Base-by-base conservation (phyloP, 2,329 filamentous ascomycete genomes). In the Ceratocystis variospora region DNA sequence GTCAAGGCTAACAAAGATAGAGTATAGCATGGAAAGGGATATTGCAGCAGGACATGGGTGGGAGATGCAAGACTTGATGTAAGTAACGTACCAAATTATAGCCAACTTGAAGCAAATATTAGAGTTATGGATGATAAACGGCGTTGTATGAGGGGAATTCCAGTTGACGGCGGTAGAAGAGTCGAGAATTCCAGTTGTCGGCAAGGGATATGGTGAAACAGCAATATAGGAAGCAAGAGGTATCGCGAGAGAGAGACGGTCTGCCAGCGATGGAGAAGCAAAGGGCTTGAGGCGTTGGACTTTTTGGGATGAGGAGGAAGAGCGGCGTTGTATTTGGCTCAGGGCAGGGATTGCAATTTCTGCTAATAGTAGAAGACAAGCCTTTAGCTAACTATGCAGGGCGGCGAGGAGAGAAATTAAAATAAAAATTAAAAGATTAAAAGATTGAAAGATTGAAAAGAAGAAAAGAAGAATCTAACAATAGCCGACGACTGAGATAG, bases 351-450 rank as follows among this genome's bases (percentile, higher is more conserved):
- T 48, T 57, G 10, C 22, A 17, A 17, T 12, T 31, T 57, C 22
- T 57, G 53, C 53, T 57, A 57, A 57, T 57, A 63, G 17, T 33
- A 50, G 45, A 63, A 53, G 44, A 63, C 48, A 45, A 50, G 50
- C 50, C 50, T 55, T 55, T 22, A 19, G 15, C 19, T 55, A 15
- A 15, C 19, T 19, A 55, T 55, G 22, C 53, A 57, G 53, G 53
- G 53, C 53, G 53, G 53, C 53, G 53, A 53, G 53, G 33, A 17
- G 33, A 62, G 45, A 22, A 63, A 63, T 33, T 46, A 50, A n/a
- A 31, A 48, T 17, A 62, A 50, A n/a, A 31, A 22, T 37, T 28
- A 37, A 19, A 22, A 63, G 37, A 48, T 7, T 3, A 48, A 17
- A 63, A 53, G 19, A 63, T 50, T 31, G 53, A 37, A 41, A 41